These are phyloP conservation scores for Zygoascus sp. DNA, from an alignment of 1,139 yeast genomes.

Conservation along the genomic window DNA sequence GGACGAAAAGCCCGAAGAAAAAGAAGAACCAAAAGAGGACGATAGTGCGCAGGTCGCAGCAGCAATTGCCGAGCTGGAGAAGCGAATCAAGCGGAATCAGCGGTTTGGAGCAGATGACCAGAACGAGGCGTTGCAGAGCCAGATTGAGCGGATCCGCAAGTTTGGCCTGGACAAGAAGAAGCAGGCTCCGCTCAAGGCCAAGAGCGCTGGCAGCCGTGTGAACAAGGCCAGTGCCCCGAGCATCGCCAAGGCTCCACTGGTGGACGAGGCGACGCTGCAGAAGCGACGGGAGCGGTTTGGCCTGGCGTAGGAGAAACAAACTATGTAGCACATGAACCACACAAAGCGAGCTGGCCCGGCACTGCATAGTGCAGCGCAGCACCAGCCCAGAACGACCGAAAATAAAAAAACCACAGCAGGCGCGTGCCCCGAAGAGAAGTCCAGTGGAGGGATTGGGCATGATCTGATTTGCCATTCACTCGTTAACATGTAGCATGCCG, in stretches of 20 bases:
- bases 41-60: conserved; percentile 18
- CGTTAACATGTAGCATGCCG: too few relatives aligned
- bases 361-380: too few relatives aligned
- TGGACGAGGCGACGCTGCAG: conserved; percentile 13
- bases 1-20: conserved; percentile 1
- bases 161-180: conserved; percentile 53
- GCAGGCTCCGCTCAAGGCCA: conserved; percentile 1
- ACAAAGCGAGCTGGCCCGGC: too few relatives aligned
- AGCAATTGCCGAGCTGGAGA: conserved; percentile 64
- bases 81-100: conserved; percentile 66
- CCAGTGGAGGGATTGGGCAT: too few relatives aligned
- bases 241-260: not conserved
- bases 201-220: not conserved
- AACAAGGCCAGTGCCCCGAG: not conserved
- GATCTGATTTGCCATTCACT: too few relatives aligned
- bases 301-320: not conserved
- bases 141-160: conserved; percentile 58
- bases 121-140: conserved; percentile 48
- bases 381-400: too few relatives aligned
- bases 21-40: conserved; percentile 3
- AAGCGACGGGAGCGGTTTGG: conserved; percentile 11
- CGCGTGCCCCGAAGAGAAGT: too few relatives aligned
- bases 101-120: conserved; percentile 62
- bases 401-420: too few relatives aligned
- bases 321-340: not conserved